Conservation (phyloP, 164 flowering plant genomes). For the Paratinospora sagittata region DNA sequence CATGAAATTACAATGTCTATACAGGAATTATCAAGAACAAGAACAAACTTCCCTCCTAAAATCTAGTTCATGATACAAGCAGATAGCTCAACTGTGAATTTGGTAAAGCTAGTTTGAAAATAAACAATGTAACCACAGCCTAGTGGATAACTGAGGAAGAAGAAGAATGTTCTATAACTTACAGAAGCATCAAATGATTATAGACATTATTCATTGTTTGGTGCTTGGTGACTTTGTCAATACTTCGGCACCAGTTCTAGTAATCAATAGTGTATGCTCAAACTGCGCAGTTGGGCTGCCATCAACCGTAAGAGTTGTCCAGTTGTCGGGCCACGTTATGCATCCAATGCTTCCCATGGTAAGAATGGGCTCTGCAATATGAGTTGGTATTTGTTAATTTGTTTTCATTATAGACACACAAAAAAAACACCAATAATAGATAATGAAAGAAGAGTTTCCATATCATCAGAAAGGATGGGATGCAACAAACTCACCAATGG, state of each 20-base stretch:
- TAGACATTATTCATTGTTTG: constrained; percentile 11
- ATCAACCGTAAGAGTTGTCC: constrained; percentile 86
- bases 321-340: constrained; percentile 76
- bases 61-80: no score
- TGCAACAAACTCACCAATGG: constrained; percentile 62
- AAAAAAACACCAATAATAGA: background rate
- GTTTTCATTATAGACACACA: background rate
- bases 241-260: constrained; percentile 80
- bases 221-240: constrained; percentile 40
- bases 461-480: background rate
- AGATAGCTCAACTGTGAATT: background rate
- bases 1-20: no score
- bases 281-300: constrained; percentile 88
- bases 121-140: no score
- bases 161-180: background rate
- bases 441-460: background rate
- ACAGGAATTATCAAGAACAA: no score
- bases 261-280: constrained; percentile 86
- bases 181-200: background rate
- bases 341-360: constrained; percentile 75
- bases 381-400: background rate
- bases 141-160: background rate
- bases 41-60: no score
- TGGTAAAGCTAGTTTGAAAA: background rate
- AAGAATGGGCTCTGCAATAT: constrained; percentile 83